Evolutionary conservation across 2,329 filamentous ascomycete species (phyloP).

Genomic region (Coniella vitis): DNA sequence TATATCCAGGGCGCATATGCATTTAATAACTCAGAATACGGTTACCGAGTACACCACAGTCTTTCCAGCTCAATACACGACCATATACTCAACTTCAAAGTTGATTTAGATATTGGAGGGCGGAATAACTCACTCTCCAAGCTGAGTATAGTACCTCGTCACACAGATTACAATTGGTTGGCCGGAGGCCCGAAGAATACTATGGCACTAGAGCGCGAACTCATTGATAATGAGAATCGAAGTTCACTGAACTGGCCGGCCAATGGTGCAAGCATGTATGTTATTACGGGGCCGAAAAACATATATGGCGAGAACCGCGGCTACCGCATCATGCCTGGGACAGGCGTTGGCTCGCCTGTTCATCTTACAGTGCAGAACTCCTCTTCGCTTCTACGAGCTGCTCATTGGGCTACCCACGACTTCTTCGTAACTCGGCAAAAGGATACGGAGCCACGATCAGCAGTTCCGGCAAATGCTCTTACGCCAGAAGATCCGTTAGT

Average conservation of each 20-base stretch:
- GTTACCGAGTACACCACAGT: slow-evolving; percentile 41
- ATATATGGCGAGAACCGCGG: slow-evolving; percentile 44
- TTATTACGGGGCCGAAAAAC: slow-evolving; percentile 44
- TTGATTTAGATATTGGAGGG: slow-evolving; percentile 45
- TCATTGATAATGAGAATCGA: slow-evolving; percentile 36
- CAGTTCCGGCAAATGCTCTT: slow-evolving; percentile 39
- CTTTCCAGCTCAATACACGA: slow-evolving; percentile 46
- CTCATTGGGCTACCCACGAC: slow-evolving; percentile 43
- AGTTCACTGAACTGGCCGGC: slow-evolving; percentile 39
- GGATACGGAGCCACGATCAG: slow-evolving; percentile 42
- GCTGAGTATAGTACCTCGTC: slow-evolving; percentile 27
- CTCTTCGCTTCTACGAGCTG: slow-evolving; percentile 36
- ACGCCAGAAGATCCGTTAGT: slow-evolving; percentile 40
- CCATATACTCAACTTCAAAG: slow-evolving; percentile 49
- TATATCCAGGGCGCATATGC: slow-evolving; percentile 47
- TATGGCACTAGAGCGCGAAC: slow-evolving; percentile 40
- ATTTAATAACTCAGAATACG: slow-evolving; percentile 39
- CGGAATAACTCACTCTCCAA: slow-evolving; percentile 37
- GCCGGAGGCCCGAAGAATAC: slow-evolving; percentile 39
- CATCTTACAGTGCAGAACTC: slow-evolving; percentile 44
- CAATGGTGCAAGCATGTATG: slow-evolving; percentile 40
- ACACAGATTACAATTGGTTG: slow-evolving; percentile 41
- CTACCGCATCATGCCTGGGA: slow-evolving; percentile 38
- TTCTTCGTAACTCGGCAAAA: slow-evolving; percentile 44
- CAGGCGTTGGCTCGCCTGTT: slow-evolving; percentile 28